phyloP scores from a whole-genome alignment of 2,329 filamentous ascomycete genomes.

The Exophiala spinifera region DNA sequence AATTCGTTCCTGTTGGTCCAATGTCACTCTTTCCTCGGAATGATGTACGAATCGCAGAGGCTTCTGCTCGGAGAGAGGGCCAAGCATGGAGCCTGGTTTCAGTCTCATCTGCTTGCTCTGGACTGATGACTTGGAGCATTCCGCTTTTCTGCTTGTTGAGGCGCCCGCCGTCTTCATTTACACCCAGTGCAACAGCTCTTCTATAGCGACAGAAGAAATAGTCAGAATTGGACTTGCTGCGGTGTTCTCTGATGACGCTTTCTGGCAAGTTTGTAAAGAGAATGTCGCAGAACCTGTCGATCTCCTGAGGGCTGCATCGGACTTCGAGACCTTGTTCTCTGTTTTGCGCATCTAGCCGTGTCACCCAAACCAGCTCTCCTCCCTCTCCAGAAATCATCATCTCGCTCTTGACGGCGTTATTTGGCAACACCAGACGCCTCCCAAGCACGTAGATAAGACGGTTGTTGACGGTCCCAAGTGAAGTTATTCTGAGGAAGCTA shows the following conservation, averaged over 20 bases:
- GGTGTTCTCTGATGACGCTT: not conserved
- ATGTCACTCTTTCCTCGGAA: no score
- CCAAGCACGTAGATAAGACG: no score
- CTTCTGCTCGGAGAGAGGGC: no score
- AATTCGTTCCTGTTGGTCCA: no score
- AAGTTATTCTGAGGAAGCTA: not conserved
- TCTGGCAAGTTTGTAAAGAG: not conserved
- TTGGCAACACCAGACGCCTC: no score
- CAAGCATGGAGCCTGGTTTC: not conserved
- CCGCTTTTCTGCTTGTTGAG: not conserved
- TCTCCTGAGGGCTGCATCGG: not conserved
- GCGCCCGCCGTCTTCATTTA: no score
- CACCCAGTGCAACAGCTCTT: not conserved
- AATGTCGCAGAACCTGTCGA: not conserved
- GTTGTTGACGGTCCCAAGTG: not conserved
- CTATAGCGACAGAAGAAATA: conserved; percentile 34
- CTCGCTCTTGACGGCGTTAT: not conserved
- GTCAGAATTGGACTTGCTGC: not conserved
- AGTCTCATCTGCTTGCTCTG: not conserved
- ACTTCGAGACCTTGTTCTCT: not conserved
- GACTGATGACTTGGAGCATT: not conserved
- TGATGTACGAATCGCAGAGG: no score
- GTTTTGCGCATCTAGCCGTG: not conserved
- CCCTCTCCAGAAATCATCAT: not conserved
- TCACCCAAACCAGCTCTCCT: not conserved